Evolutionary conservation across 2,329 filamentous ascomycete species (phyloP).

Genomic region (Ophiostoma sp.): DNA sequence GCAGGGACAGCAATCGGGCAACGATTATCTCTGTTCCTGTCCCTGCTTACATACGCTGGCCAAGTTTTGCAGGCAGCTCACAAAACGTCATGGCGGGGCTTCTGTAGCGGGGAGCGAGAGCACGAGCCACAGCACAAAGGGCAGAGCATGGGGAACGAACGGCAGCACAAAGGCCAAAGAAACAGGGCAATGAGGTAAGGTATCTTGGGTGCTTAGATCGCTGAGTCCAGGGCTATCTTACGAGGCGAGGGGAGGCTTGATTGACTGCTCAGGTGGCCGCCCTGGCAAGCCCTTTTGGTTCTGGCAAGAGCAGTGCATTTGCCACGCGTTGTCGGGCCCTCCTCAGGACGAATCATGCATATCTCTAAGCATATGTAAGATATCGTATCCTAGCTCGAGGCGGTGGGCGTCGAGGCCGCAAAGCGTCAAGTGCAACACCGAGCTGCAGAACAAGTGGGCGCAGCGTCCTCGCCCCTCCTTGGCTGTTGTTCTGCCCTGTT

Average conservation of each 20-base stretch:
- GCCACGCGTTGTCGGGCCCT: not conserved
- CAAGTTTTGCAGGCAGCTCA: conserved; percentile 2
- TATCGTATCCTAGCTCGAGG: conserved; percentile 3
- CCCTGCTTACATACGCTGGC: not conserved
- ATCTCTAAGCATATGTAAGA: not conserved
- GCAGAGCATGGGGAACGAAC: conserved; percentile 16
- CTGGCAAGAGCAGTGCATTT: not conserved
- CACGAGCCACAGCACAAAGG: conserved; percentile 15
- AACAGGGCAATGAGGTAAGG: not conserved
- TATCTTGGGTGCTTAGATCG: not conserved
- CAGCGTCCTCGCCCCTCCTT: conserved; percentile 6
- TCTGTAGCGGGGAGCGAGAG: conserved; percentile 18
- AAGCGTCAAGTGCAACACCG: not conserved
- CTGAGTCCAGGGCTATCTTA: too few species aligned
- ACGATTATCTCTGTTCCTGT: too few species aligned
- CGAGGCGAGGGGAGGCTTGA: too few species aligned
- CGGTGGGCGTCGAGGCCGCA: not conserved
- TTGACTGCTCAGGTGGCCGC: too few species aligned
- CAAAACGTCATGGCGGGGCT: conserved; percentile 23
- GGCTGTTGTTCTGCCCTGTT: not conserved
- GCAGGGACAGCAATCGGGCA: too few species aligned
- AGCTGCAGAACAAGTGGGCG: conserved; percentile 6
- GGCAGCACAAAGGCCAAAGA: not conserved
- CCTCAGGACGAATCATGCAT: not conserved
- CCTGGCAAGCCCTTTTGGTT: not conserved